Conservation (phyloP, 257 asterid genomes). For the Solanum pennellii region DNA sequence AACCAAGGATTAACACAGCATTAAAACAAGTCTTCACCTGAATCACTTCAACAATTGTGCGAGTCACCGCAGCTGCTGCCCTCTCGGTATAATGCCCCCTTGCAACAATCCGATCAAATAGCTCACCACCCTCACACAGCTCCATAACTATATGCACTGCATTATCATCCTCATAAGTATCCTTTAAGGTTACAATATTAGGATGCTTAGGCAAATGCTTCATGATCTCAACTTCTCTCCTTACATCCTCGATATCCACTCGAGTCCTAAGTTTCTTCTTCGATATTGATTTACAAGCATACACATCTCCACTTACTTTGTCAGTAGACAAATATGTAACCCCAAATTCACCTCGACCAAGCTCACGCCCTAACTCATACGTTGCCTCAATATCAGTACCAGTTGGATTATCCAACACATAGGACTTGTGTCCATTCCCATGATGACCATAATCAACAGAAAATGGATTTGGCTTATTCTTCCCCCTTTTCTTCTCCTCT, state of each 20-base stretch:
- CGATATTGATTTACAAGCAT: slow-evolving; percentile 39
- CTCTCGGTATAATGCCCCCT: slow-evolving; percentile 46
- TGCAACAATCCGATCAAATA: slow-evolving; percentile 39
- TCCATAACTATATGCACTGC: slow-evolving; percentile 49
- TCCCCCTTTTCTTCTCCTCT: slow-evolving; percentile 14
- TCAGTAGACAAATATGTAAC: slow-evolving; percentile 37
- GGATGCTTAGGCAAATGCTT: slow-evolving; percentile 30
- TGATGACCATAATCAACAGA: slow-evolving; percentile 10
- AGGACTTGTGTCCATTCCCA: slow-evolving; percentile 25
- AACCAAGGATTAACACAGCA: background rate
- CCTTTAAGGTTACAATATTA: slow-evolving; percentile 31
- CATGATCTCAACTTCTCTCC: slow-evolving; percentile 46
- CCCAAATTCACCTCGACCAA: slow-evolving; percentile 44
- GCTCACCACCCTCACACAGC: slow-evolving; percentile 44
- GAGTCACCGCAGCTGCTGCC: slow-evolving; percentile 39
- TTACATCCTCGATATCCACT: slow-evolving; percentile 44
- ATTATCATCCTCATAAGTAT: slow-evolving; percentile 34
- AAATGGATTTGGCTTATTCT: slow-evolving; percentile 32
- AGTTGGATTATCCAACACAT: slow-evolving; percentile 31
- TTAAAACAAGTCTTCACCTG: slow-evolving; percentile 18
- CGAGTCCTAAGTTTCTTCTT: slow-evolving; percentile 40
- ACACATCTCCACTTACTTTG: slow-evolving; percentile 20
- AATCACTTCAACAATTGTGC: slow-evolving; percentile 41
- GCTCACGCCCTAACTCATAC: slow-evolving; percentile 34
- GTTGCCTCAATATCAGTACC: slow-evolving; percentile 27